Conservation (phyloP, 2,329 filamentous ascomycete species). For the Cercospora beticola region DNA sequence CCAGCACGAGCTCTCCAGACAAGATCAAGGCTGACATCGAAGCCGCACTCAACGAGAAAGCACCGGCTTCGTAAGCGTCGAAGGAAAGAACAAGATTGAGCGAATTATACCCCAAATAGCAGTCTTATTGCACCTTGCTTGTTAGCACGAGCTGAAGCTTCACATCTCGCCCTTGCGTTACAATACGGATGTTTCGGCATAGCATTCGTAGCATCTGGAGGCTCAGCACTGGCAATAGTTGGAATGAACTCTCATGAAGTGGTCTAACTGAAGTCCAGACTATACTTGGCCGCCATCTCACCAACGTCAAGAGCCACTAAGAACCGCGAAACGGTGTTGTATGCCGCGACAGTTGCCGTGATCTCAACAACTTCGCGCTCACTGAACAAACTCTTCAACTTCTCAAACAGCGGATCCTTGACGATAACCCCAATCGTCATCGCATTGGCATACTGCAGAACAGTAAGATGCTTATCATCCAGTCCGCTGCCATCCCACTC, state of each 20-base stretch:
- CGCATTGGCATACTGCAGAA: constrained; percentile 73
- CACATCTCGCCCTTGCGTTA: not conserved
- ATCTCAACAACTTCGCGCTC: constrained; percentile 78
- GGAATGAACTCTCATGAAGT: not conserved
- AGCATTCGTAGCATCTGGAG: not conserved
- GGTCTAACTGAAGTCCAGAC: constrained; percentile 31
- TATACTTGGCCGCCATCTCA: constrained; percentile 40
- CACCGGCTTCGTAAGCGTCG: not conserved
- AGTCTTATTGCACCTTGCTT: not conserved
- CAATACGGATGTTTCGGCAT: not conserved
- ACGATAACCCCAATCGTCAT: constrained; percentile 78
- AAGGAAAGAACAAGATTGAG: not conserved
- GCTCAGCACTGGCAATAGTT: not conserved
- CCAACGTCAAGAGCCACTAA: constrained; percentile 70
- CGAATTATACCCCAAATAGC: constrained; percentile 6
- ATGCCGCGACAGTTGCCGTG: constrained; percentile 73
- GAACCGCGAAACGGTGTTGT: constrained; percentile 84
- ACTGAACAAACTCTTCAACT: constrained; percentile 60
- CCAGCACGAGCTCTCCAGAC: constrained; percentile 61
- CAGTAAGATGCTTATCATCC: constrained; percentile 63
- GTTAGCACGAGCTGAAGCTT: not conserved
- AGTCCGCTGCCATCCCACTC: constrained; percentile 47
- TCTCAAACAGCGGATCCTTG: constrained; percentile 64
- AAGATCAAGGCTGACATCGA: constrained; percentile 62
- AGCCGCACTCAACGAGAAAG: constrained; percentile 29